phyloP scores from a whole-genome alignment of 1,284 basidiomycete genomes.

The Heliocybe sulcata region DNA sequence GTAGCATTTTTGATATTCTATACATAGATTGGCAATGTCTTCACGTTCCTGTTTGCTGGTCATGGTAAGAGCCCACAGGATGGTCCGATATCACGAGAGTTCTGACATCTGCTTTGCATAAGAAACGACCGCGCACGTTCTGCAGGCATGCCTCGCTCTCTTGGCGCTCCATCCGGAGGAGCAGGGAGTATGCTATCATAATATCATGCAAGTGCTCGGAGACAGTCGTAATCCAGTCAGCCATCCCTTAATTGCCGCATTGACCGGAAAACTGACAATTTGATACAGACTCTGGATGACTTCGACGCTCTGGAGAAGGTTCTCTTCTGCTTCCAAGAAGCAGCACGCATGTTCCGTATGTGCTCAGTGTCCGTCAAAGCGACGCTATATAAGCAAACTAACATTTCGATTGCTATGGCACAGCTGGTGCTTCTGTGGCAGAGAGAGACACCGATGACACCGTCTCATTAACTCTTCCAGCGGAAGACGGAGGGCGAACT shows the following conservation, averaged over 20 bases:
- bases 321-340: not conserved
- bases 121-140: slow-evolving; percentile 29
- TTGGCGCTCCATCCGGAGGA: slow-evolving; percentile 30
- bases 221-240: slow-evolving; percentile 3
- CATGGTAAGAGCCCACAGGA: slow-evolving; percentile 6
- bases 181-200: slow-evolving; percentile 27
- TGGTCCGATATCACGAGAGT: not conserved
- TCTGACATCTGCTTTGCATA: not conserved
- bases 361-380: not conserved
- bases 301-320: not conserved
- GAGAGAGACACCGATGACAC: not conserved
- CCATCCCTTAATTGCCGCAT: not conserved
- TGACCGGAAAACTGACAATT: not conserved
- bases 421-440: not conserved
- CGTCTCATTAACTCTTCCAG: not conserved
- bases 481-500: slow-evolving; percentile 3
- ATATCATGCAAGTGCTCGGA: slow-evolving; percentile 15
- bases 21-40: slow-evolving; percentile 11
- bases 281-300: not conserved
- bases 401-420: not conserved
- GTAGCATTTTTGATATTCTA: not conserved
- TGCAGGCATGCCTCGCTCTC: slow-evolving; percentile 25
- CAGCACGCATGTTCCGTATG: slow-evolving; percentile 1
- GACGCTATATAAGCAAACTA: not conserved
- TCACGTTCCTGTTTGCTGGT: slow-evolving; percentile 11